Evolutionary conservation across 2,329 filamentous ascomycete genomes (phyloP), one percentile per base, ranked within the genome.

Genomic region (Aspergillus ustus): DNA sequence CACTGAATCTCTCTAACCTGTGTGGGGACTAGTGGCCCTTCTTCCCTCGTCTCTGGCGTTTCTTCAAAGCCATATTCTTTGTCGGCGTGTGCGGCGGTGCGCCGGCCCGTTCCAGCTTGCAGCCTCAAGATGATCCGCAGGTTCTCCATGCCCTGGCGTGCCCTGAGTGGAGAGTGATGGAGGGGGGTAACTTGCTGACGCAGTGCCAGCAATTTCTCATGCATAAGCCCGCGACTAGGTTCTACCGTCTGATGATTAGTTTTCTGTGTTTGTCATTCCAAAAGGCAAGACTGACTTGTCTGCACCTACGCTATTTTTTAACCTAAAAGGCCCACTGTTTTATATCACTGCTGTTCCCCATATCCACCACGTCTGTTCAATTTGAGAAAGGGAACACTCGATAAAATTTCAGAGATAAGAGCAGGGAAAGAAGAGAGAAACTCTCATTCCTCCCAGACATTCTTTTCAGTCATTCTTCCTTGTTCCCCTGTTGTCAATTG

Each of bases 41-140:
- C 9, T 60, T 66, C 66, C 65, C 65, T 67, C 57, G 66, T 63
- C 64, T 71, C 68, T 73, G 73, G 73, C 70, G 70, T 75, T 73
- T 71, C 73, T 74, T 73, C 69, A 75, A 73, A 67, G 72, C 70
- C 72, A 70, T 69, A 69, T 70, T 67, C 70, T 70, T 74, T 73
- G 72, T 77, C 72, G 75, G 72, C 75, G 75, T 77, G 77, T 25
- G 25, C 25, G 25, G 25, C 25, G 25, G 25, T 40, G 34, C 77
- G 74, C 75, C 77, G 77, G 77, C 72, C 77, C 77, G 77, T 78
- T 75, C 77, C 77, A 78, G 76, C 75, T 76, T 77, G 75, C 76
- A 77, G 75, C 74, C 75, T 77, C 76, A 75, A 69, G 71, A 75
- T 77, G 75, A 77, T 77, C 72, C 75, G 75, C 76, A 77, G 74